Evolutionary conservation across 345 rosid genomes (phyloP).

Genomic region (Heritiera littoralis): DNA sequence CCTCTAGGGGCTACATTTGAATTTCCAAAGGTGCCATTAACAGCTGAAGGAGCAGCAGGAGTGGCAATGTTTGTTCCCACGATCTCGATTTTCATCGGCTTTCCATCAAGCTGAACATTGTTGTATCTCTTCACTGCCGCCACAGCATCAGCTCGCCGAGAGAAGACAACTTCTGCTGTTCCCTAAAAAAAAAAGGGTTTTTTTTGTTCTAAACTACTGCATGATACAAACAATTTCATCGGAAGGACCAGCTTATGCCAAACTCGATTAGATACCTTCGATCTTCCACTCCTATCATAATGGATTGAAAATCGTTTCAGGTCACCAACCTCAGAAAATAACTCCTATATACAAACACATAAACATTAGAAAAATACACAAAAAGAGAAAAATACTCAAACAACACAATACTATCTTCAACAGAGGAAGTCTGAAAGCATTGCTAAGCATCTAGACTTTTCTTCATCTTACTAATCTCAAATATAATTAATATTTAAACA

Average conservation of each 20-base stretch:
- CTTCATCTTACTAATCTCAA: background rate
- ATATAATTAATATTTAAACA: background rate
- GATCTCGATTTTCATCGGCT: constrained; percentile 92
- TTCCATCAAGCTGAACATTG: constrained; percentile 93
- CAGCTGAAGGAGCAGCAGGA: constrained; percentile 42
- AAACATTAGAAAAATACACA: background rate
- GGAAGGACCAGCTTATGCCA: constrained; percentile 38
- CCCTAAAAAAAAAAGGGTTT: constrained; percentile 59
- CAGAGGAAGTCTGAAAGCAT: background rate
- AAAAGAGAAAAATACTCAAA: too few relatives aligned
- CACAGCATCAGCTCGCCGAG: constrained; percentile 69
- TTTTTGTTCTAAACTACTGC: constrained; percentile 41
- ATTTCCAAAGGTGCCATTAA: constrained; percentile 44
- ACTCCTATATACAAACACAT: constrained; percentile 49
- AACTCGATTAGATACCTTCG: constrained; percentile 72
- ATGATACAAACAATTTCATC: constrained; percentile 38
- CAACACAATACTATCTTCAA: background rate
- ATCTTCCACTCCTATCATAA: constrained; percentile 94
- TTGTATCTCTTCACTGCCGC: constrained; percentile 91
- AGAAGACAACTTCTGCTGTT: constrained; percentile 86
- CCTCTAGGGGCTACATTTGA: constrained; percentile 55
- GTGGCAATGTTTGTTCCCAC: constrained; percentile 67
- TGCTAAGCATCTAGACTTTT: background rate
- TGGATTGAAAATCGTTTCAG: constrained; percentile 79
- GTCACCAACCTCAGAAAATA: constrained; percentile 92